A percentile compares a stretch with the other conserved stretches of the same genome.
Evolutionary conservation across 2,329 filamentous ascomycete genomes (phyloP).

Genomic region (Cladobotryum mycophilum): DNA sequence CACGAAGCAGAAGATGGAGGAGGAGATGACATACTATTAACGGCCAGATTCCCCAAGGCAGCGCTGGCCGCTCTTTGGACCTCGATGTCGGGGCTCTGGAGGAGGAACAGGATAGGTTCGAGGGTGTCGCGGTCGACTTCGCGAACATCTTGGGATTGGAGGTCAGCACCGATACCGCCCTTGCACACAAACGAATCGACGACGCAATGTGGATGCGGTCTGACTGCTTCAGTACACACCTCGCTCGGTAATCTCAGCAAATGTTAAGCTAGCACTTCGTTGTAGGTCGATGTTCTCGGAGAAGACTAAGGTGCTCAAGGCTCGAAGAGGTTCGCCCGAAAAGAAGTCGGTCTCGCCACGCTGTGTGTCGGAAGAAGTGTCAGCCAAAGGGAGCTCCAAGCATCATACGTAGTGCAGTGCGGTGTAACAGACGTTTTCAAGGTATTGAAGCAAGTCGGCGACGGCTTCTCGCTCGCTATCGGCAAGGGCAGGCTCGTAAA

Average conservation of each 20-base stretch:
- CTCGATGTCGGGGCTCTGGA: slow-evolving; percentile 93
- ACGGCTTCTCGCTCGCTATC: slow-evolving; percentile 97
- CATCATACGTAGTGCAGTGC: not conserved
- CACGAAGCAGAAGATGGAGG: not conserved
- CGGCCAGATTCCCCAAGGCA: slow-evolving; percentile 88
- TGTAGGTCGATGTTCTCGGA: slow-evolving; percentile 98
- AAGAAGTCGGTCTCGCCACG: slow-evolving; percentile 98
- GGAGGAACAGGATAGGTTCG: slow-evolving; percentile 88
- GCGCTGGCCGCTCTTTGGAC: slow-evolving; percentile 95
- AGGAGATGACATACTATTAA: slow-evolving; percentile 69
- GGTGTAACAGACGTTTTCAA: slow-evolving; percentile 73
- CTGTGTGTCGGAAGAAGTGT: slow-evolving; percentile 39
- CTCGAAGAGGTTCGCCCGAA: slow-evolving; percentile 86
- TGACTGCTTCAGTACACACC: slow-evolving; percentile 48
- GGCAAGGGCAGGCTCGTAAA: slow-evolving; percentile 82
- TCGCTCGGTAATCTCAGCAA: slow-evolving; percentile 97
- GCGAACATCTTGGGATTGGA: slow-evolving; percentile 66
- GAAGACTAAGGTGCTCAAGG: slow-evolving; percentile 91
- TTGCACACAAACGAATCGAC: not conserved
- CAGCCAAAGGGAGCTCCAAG: slow-evolving; percentile 8
- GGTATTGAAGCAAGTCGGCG: slow-evolving; percentile 86
- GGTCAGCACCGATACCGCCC: not conserved
- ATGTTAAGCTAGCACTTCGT: slow-evolving; percentile 93
- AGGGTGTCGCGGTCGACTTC: slow-evolving; percentile 93
- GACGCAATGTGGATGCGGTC: no score